Conservation (phyloP, 1,139 yeast genomes). For the Lodderomyces metapsilosis region DNA sequence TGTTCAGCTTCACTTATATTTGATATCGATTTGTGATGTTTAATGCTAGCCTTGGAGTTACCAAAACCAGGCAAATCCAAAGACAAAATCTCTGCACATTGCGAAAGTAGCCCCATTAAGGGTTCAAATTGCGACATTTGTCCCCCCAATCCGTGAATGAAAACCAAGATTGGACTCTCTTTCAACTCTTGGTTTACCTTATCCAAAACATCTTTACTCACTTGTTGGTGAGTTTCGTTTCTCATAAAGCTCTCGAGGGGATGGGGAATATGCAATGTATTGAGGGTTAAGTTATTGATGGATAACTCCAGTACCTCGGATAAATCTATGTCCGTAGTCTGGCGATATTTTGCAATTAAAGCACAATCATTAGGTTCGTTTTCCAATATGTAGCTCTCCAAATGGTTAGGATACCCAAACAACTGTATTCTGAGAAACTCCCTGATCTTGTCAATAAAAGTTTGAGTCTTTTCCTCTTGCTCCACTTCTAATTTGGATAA, state of each 20-base stretch:
- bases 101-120: slow-evolving; percentile 61
- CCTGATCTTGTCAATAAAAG: slow-evolving; percentile 22
- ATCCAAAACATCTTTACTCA: slow-evolving; percentile 17
- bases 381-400: slow-evolving; percentile 39
- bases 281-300: slow-evolving; percentile 36
- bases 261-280: slow-evolving; percentile 51
- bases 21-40: slow-evolving; percentile 21
- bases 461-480: slow-evolving; percentile 20
- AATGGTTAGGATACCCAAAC: slow-evolving; percentile 25
- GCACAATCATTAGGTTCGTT: slow-evolving; percentile 58
- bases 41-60: slow-evolving; percentile 36
- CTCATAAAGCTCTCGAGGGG: slow-evolving; percentile 50
- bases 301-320: slow-evolving; percentile 21
- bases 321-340: slow-evolving; percentile 37
- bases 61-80: slow-evolving; percentile 81
- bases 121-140: slow-evolving; percentile 73
- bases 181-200: slow-evolving; percentile 35
- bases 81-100: slow-evolving; percentile 62
- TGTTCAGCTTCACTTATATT: slow-evolving; percentile 26
- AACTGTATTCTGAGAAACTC: slow-evolving; percentile 28
- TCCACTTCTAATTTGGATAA: slow-evolving; percentile 5
- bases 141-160: slow-evolving; percentile 78
- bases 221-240: slow-evolving; percentile 30
- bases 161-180: slow-evolving; percentile 56
- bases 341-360: slow-evolving; percentile 47